These are phyloP conservation scores for Plasmodium falciparum DNA, from an alignment of 169 alveolate genomes.

Conservation along the genomic window DNA sequence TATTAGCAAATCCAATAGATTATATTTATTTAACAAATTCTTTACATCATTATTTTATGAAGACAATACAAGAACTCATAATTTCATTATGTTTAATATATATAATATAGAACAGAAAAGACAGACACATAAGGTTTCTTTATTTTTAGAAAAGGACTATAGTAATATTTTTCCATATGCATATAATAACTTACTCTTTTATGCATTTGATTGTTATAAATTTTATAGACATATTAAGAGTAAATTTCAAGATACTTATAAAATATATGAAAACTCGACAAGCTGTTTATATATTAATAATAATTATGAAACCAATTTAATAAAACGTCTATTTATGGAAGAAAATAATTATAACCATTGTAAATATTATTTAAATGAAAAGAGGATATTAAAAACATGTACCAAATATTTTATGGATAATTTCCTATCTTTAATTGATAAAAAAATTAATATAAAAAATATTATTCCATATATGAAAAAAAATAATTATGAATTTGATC, in stretches of 20 bases:
- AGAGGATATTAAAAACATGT: constrained; percentile 43
- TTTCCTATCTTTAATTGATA: constrained; percentile 33
- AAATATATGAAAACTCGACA: constrained; percentile 72
- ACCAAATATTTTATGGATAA: constrained; percentile 45
- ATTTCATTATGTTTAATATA: constrained; percentile 68
- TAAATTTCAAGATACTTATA: constrained; percentile 36
- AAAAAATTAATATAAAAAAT: constrained; percentile 54
- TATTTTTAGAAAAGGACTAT: constrained; percentile 51
- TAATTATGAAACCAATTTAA: constrained; percentile 56
- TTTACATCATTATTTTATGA: constrained; percentile 56
- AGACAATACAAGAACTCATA: constrained; percentile 41
- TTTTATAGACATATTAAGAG: constrained; percentile 35
- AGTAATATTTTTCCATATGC: constrained; percentile 28
- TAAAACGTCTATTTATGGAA: constrained; percentile 37
- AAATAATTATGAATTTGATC: constrained; percentile 37
- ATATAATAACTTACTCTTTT: constrained; percentile 47
- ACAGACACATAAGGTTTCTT: constrained; percentile 64
- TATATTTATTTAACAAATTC: constrained; percentile 59
- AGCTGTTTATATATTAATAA: constrained; percentile 42
- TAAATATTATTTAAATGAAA: constrained; percentile 22
- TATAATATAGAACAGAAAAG: constrained; percentile 64
- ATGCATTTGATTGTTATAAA: constrained; percentile 64
- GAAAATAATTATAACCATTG: constrained; percentile 22
- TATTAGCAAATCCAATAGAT: constrained; percentile 52
- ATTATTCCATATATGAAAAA: constrained; percentile 60